Base-by-base conservation (phyloP, 306 rosid species). In the Begonia peltatifolia region DNA sequence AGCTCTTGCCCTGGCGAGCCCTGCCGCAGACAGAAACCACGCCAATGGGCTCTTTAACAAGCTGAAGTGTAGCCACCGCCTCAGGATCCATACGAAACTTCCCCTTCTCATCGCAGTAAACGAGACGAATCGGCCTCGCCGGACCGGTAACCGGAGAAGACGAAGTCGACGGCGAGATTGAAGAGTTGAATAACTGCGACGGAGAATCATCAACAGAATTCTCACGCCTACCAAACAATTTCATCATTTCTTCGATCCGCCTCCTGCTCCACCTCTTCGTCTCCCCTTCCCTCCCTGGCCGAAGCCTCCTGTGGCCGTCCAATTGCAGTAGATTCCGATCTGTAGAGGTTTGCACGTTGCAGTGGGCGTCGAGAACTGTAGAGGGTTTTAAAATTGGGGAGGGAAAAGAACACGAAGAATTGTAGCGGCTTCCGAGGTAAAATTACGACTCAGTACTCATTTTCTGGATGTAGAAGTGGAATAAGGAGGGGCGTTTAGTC, bases 1-100 rank as follows among this genome's bases (percentile, higher is more conserved):
- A 90, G 63, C 95, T 90, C 75, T 90, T 90, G 41, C 97, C 97
- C 70, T 85, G 94, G 50, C 97, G 95, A 64, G 95, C 95, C 6
- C 95, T 81, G 6, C 95, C 97, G 35, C 97, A 85, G 63, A 89
- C 90, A 46, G 97, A 80, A 56, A 89, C 95, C 6, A 89, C 81
- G 0, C 97, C 97, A 11, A 89, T 80, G 11, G 97, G 97, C 15
- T 73, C 97, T 73, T 89, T 89, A 2, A 89, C 95, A 8, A 84
- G 95, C 63, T 89, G 97, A 12, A 89, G 73, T 22, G 80, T 56
- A 9, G 97, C 95, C 12, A 89, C 94, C 17, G 97, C 95, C 63
- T 84, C 95, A 4, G 95, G 97, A 82, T 89, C 95, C 90, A 84
- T 89, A 47, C 72, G 78, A 60, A 89, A 84, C 93, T 76, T 78